Percentiles rank a stretch among this genome's conserved stretches.
Evolutionary conservation across 139 green algal species (phyloP).

Genomic region (Tetradesmus obliquus): DNA sequence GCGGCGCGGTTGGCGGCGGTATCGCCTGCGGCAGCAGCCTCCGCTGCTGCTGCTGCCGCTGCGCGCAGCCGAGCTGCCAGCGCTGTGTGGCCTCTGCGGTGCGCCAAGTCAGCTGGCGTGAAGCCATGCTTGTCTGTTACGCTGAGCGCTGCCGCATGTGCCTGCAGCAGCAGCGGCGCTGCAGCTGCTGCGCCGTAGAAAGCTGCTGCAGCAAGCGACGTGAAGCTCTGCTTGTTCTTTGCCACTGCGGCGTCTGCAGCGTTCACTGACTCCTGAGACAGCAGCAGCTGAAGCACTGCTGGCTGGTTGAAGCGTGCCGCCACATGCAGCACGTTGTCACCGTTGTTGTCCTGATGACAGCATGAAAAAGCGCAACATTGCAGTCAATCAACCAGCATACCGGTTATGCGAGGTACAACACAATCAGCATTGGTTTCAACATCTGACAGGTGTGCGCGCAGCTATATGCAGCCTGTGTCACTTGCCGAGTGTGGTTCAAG

Average conservation of each 20-base stretch:
- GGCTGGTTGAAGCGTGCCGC: constrained; percentile 60
- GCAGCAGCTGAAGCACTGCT: constrained; percentile 44
- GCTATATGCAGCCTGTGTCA: no score
- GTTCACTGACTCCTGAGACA: neutral
- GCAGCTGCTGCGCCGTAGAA: constrained; percentile 48
- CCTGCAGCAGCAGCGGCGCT: constrained; percentile 45
- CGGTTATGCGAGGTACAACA: no score
- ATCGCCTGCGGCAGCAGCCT: neutral
- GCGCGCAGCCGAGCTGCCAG: constrained; percentile 28
- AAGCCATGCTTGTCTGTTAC: constrained; percentile 57
- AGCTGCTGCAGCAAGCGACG: constrained; percentile 72
- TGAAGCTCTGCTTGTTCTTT: constrained; percentile 64
- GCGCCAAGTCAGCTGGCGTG: constrained; percentile 57
- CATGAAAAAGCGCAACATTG: neutral
- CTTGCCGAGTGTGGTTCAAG: no score
- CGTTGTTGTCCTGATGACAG: constrained; percentile 74
- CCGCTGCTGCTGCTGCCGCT: neutral
- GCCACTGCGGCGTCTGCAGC: neutral
- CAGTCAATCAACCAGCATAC: no score
- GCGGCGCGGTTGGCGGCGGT: neutral
- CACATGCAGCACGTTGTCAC: constrained; percentile 77
- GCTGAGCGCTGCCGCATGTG: constrained; percentile 10
- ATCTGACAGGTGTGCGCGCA: no score
- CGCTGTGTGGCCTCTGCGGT: constrained; percentile 50
- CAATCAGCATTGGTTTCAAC: no score